Base-by-base conservation (phyloP, 208 protist genomes). In the Wallacemonas sp. region DNA sequence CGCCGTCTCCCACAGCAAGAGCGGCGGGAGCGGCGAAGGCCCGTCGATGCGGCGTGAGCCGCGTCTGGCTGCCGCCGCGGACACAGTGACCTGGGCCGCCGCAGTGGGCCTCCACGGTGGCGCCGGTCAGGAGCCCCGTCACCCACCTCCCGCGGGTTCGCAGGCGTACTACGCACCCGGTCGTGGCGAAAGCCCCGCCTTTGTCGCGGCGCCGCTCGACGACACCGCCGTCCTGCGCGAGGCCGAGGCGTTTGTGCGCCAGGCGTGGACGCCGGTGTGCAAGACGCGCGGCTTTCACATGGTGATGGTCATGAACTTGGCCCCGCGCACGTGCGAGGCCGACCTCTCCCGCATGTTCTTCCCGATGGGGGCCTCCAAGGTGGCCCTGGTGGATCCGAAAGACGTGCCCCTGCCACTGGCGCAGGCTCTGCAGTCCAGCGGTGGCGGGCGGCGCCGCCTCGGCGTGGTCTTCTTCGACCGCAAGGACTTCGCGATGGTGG, bases 381-480 rank as follows among this genome's bases (percentile, higher is more conserved):
- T 86, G 12, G 65, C 80, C 63, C 71, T 93, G 41, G 57, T 93
- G 10, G 79, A 81, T 18, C 66, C 71, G 50, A 62, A 67, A 14
- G 32, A 52, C 29, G 65, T 88, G 66, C 79, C 77, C 18, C 50
- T 50, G 12, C 36, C 65, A 25, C 71, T 86, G 8, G 57, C 61
- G 42, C 61, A 41, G 18, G 22, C 2, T 23, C 10, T 59, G 31
- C 26, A 36, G 32, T 32, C 50, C 18, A 71, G 62, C 22, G 26
- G 28, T 16, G 55, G 44, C 25, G 38, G 62, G 1, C 81, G 79
- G 22, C 84, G 83, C 20, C 70, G 82, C 36, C 74, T 78, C 46
- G 90, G 90, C 14, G 83, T 86, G 12, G 90, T 95, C 32, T 92
- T 93, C 74, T 95, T 92, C 42, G 26, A 63, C 4, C 73, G 69